Evolutionary conservation across 2,329 filamentous ascomycete species (phyloP), one percentile per base, ranked within the genome.

Genomic region (Claviceps spartinae): DNA sequence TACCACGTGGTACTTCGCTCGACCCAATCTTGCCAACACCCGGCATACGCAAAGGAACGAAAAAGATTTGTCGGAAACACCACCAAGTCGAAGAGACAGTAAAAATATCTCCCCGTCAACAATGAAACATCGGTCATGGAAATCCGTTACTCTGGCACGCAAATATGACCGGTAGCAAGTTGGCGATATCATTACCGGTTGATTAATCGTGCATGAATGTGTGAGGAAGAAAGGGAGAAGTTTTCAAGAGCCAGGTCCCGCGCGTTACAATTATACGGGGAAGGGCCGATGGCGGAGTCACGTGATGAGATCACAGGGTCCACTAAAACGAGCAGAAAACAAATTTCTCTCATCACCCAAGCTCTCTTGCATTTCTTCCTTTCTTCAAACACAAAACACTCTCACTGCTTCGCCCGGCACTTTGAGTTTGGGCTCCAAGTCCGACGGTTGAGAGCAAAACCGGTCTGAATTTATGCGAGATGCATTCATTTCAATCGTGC

Each of bases 81-180:
- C 60, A 61, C 56, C 41, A 58, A 54, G 52, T 41, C 57, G 59
- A 56, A 61, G 62, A 64, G 54, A 58, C 53, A 49, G 47, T 37
- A 43, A 42, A 38, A 36, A 42, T 52, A 48, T 53, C 59, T 57
- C 53, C 54, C 54, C 57, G 50, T 40, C 51, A 52, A 56, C 54
- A 57, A 22, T 56, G 60, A 60, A 54, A 54, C 59, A 61, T 52
- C 53, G 56, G 58, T 55, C 58, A 56, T 54, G 56, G 54, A 60
- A 60, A 54, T 62, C 65, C 61, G 56, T 76, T 70, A 54, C 54
- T 80, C 75, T 79, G 62, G 76, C 77, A 78, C 73, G 67, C 66
- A 76, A 76, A 77, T 79, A 76, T 80, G 77, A 80, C 76, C 76
- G 71, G 70, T 62, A 70, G 66, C 63, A 69, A 76, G 72, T 78